Conservation (phyloP, 2,329 filamentous ascomycete species). For the Penicillium sp. region DNA sequence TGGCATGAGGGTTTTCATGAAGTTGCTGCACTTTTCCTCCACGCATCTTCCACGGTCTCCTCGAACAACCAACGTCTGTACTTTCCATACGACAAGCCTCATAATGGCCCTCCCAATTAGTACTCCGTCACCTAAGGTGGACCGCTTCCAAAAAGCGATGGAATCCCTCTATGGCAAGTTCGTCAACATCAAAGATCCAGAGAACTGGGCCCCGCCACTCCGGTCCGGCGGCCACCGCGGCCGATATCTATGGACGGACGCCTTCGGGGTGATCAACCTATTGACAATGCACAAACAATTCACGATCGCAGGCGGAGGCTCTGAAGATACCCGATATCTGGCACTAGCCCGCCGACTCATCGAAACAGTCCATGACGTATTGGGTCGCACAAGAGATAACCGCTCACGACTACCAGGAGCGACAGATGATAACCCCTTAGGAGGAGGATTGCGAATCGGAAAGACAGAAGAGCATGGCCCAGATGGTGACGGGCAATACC, state of each 20-base stretch:
- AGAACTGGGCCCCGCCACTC: constrained; percentile 47
- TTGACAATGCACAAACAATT: constrained; percentile 49
- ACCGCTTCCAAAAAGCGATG: constrained; percentile 36
- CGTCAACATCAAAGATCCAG: constrained; percentile 26
- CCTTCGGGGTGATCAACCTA: constrained; percentile 57
- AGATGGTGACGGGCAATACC: constrained; percentile 57
- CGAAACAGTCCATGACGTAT: constrained; percentile 48
- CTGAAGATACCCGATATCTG: constrained; percentile 42
- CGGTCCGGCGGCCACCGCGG: constrained; percentile 53
- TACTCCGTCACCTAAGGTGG: constrained; percentile 23
- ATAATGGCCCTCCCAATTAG: constrained; percentile 18
- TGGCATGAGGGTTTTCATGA: background rate
- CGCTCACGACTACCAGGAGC: constrained; percentile 47
- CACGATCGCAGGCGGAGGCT: constrained; percentile 6
- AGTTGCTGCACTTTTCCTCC: background rate
- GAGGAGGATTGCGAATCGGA: constrained; percentile 55
- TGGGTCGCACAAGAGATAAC: constrained; percentile 52
- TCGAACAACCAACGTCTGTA: background rate
- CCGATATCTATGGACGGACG: constrained; percentile 58
- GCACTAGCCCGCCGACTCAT: constrained; percentile 48
- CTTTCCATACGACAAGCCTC: background rate
- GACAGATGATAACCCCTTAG: constrained; percentile 48
- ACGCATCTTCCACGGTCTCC: background rate
- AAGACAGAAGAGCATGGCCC: constrained; percentile 47
- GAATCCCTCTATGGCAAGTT: constrained; percentile 40